A percentile compares a stretch with the other conserved stretches of the same genome.
Evolutionary conservation across 305 asterid species (phyloP).

Genomic region (Ilex paraguariensis): DNA sequence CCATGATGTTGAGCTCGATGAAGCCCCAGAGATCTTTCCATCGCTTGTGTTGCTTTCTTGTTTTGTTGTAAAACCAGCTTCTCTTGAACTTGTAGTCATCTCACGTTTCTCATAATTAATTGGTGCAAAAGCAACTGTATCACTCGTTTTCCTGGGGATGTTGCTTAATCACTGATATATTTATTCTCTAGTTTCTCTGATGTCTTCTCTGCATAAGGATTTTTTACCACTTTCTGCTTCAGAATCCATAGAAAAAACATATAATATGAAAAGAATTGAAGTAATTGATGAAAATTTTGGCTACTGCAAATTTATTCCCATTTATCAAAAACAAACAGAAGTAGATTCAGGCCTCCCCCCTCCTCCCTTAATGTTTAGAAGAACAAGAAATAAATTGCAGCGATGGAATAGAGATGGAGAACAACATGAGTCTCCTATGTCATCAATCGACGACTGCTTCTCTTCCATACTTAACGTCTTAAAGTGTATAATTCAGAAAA

Average conservation of each 20-base stretch:
- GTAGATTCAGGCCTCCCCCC: background rate
- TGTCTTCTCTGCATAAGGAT: slow-evolving; percentile 3
- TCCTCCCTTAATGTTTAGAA: background rate
- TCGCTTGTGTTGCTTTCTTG: slow-evolving; percentile 20
- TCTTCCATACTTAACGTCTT: too few relatives aligned
- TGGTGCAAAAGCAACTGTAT: slow-evolving; percentile 1
- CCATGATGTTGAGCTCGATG: slow-evolving; percentile 41
- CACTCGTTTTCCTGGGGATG: background rate
- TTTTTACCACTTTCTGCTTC: slow-evolving; percentile 12
- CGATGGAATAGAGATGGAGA: background rate
- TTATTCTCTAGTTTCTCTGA: background rate
- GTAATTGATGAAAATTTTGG: background rate
- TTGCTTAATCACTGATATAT: slow-evolving; percentile 6
- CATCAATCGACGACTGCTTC: too few relatives aligned
- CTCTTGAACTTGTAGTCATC: slow-evolving; percentile 42
- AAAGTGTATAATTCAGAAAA: too few relatives aligned
- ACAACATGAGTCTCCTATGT: too few relatives aligned
- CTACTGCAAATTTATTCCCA: background rate
- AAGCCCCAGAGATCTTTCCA: slow-evolving; percentile 11
- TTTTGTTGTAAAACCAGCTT: slow-evolving; percentile 23
- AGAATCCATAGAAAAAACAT: background rate
- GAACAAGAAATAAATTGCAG: background rate
- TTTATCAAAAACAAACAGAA: too few relatives aligned
- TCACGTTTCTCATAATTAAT: slow-evolving; percentile 20
- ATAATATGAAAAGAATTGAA: background rate